Percentiles rank a stretch among this genome's conserved stretches.
Conservation (phyloP, 129 eudicot genomes). For the Sambucus nigra region DNA sequence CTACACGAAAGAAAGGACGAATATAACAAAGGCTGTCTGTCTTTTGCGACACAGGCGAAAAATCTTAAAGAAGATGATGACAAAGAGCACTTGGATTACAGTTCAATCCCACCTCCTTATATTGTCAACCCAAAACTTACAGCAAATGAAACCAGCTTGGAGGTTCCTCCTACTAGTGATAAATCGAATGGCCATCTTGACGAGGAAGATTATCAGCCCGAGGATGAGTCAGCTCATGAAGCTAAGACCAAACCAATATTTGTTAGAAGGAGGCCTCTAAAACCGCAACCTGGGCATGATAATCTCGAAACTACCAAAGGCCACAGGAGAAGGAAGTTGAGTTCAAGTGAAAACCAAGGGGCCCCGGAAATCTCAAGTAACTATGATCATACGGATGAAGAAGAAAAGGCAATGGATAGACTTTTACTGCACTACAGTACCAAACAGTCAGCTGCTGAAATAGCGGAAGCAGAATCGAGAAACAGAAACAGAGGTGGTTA, state of each 20-base stretch:
- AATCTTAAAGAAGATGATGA: constrained; percentile 11
- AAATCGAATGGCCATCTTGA: constrained; percentile 4
- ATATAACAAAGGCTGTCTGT: constrained; percentile 34
- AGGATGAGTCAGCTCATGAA: constrained; percentile 2
- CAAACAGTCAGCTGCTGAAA: constrained; percentile 18
- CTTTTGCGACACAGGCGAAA: too few species aligned
- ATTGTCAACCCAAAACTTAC: constrained; percentile 19
- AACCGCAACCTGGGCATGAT: constrained; percentile 19
- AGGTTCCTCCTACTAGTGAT: neutral
- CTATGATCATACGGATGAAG: constrained; percentile 19
- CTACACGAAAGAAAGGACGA: neutral
- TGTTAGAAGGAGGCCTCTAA: constrained; percentile 33
- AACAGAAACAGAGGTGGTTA: too few species aligned
- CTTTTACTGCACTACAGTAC: constrained; percentile 40
- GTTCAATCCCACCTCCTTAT: constrained; percentile 58
- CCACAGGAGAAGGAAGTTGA: constrained; percentile 1
- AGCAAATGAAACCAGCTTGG: constrained; percentile 9
- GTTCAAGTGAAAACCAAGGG: constrained; percentile 7
- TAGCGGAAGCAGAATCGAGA: constrained; percentile 11
- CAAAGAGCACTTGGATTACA: constrained; percentile 23
- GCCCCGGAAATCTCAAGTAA: constrained; percentile 9
- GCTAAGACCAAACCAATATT: constrained; percentile 43
- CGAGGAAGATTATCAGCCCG: constrained; percentile 3
- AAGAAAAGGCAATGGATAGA: constrained; percentile 42
- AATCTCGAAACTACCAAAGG: constrained; percentile 20